These are phyloP conservation scores for Globisporangium takayamanum DNA, from an alignment of 352 stramenopile genomes.

Conservation along the genomic window DNA sequence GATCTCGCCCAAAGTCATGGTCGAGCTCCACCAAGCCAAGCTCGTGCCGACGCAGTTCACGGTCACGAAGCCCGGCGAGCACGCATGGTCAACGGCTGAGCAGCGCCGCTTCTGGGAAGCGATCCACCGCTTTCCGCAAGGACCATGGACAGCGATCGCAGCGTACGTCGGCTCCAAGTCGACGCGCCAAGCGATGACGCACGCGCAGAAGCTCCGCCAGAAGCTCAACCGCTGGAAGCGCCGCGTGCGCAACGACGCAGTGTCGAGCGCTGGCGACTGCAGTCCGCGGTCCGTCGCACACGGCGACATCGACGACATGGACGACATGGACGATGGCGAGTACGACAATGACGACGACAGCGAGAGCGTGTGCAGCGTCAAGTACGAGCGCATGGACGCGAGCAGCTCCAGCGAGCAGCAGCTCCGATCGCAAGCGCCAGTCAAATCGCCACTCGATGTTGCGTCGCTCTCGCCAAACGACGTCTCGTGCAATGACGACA, in stretches of 20 bases:
- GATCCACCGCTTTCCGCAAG: constrained; percentile 51
- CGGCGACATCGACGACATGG: constrained; percentile 3
- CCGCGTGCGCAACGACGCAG: constrained; percentile 23
- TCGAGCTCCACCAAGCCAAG: constrained; percentile 46
- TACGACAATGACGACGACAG: neutral
- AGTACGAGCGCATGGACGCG: neutral
- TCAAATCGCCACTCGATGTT: neutral
- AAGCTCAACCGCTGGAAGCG: constrained; percentile 56
- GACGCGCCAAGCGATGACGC: constrained; percentile 60
- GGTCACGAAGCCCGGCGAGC: constrained; percentile 41
- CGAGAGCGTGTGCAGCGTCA: constrained; percentile 4
- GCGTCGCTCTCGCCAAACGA: constrained; percentile 12
- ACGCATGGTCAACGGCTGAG: constrained; percentile 41
- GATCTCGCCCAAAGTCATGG: constrained; percentile 57
- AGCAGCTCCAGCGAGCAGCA: neutral
- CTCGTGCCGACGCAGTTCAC: constrained; percentile 53
- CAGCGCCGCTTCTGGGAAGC: constrained; percentile 52
- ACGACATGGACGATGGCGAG: neutral
- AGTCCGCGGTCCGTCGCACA: constrained; percentile 9
- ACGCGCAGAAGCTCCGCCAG: constrained; percentile 62
- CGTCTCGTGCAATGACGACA: constrained; percentile 16
- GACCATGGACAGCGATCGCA: constrained; percentile 54
- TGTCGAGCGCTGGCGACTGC: constrained; percentile 1
- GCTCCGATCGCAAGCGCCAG: neutral
- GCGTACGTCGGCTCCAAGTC: constrained; percentile 55